These are phyloP conservation scores for Luffa aegyptiaca DNA, from an alignment of 306 rosid species.

Conservation along the genomic window DNA sequence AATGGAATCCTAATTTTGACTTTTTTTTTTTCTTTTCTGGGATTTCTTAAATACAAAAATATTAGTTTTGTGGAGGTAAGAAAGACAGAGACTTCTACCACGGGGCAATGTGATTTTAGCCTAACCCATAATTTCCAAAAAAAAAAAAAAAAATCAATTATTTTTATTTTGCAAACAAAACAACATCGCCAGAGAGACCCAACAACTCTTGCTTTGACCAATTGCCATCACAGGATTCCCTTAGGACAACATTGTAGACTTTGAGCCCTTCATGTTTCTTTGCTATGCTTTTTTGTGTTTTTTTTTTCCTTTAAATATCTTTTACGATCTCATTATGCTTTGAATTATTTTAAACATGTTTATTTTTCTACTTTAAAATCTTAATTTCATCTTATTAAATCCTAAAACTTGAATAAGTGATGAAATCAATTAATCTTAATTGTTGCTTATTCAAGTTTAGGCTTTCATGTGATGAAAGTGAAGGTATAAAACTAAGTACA, in stretches of 20 bases:
- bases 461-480: background rate
- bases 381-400: background rate
- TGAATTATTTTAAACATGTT: background rate
- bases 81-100: background rate
- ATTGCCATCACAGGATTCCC: background rate
- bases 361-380: background rate
- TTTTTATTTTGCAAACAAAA: background rate
- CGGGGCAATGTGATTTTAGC: background rate
- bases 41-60: background rate
- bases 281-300: background rate
- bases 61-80: background rate
- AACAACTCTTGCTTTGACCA: conserved; percentile 1
- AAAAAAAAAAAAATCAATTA: background rate
- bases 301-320: background rate
- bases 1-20: background rate
- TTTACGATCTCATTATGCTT: background rate
- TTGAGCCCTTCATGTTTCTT: background rate
- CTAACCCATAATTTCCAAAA: background rate
- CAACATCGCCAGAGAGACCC: background rate
- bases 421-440: background rate
- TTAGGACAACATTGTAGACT: background rate
- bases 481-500: background rate
- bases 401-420: background rate
- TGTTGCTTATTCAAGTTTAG: too few relatives aligned
- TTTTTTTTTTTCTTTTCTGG: background rate